These are phyloP conservation scores for Aspergillus tanneri DNA, from an alignment of 2,329 filamentous ascomycete species.

Conservation along the genomic window DNA sequence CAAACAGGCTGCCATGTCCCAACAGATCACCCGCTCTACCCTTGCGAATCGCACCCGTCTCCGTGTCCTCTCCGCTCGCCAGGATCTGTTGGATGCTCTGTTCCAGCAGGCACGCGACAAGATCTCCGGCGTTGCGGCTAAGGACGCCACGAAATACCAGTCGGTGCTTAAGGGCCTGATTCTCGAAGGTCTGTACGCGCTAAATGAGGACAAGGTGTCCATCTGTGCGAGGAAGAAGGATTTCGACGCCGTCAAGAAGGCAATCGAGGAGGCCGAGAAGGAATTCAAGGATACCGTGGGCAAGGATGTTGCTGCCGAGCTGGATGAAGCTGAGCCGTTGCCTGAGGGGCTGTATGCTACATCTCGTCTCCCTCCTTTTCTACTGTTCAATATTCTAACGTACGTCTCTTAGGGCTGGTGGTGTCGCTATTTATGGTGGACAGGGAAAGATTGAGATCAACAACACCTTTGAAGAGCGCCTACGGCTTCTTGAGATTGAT, in stretches of 20 bases:
- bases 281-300: slow-evolving; percentile 80
- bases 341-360: slow-evolving; percentile 80
- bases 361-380: slow-evolving; percentile 2
- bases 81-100: slow-evolving; percentile 86
- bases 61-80: slow-evolving; percentile 79
- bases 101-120: slow-evolving; percentile 78
- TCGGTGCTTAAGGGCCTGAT: slow-evolving; percentile 74
- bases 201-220: slow-evolving; percentile 75
- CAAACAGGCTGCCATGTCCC: slow-evolving; percentile 96
- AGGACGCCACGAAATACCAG: slow-evolving; percentile 63
- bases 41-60: slow-evolving; percentile 95
- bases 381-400: slow-evolving; percentile 16
- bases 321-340: slow-evolving; percentile 77
- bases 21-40: slow-evolving; percentile 97
- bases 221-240: slow-evolving; percentile 79
- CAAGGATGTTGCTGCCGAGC: slow-evolving; percentile 65
- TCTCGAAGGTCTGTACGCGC: slow-evolving; percentile 84
- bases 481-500: slow-evolving; percentile 79
- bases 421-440: slow-evolving; percentile 75
- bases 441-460: slow-evolving; percentile 95
- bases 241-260: slow-evolving; percentile 71
- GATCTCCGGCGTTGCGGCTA: slow-evolving; percentile 63
- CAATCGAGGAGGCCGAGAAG: slow-evolving; percentile 70
- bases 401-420: slow-evolving; percentile 66
- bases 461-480: slow-evolving; percentile 93